Conservation (phyloP, 179 eudicot species). For the Dionaea muscipula region DNA sequence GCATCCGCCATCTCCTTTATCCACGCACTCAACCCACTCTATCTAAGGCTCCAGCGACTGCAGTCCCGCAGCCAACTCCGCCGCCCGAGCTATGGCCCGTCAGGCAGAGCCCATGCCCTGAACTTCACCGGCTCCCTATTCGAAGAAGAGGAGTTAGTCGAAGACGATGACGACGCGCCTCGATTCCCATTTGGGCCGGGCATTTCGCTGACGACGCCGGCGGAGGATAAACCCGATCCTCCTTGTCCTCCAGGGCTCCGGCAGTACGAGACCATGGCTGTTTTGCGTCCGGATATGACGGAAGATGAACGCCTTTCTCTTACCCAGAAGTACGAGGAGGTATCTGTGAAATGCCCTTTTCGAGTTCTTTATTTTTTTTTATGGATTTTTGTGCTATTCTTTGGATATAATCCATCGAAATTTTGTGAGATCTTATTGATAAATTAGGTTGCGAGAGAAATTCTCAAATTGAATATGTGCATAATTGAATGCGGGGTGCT, state of each 20-base stretch:
- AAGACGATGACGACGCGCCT: slow-evolving; percentile 45
- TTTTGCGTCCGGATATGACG: slow-evolving; percentile 82
- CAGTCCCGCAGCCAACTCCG: not conserved
- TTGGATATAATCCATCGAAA: too few relatives aligned
- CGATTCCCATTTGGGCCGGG: slow-evolving; percentile 21
- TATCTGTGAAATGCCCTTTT: too few relatives aligned
- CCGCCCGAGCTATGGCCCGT: slow-evolving; percentile 9
- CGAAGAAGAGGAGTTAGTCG: slow-evolving; percentile 42
- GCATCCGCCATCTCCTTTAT: slow-evolving; percentile 8
- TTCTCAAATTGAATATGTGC: too few relatives aligned
- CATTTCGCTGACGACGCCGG: slow-evolving; percentile 18
- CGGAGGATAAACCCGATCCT: slow-evolving; percentile 57
- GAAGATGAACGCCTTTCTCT: slow-evolving; percentile 78
- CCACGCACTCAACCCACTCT: slow-evolving; percentile 3
- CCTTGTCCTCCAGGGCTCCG: slow-evolving; percentile 78
- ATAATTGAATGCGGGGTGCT: too few relatives aligned
- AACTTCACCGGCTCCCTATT: slow-evolving; percentile 57
- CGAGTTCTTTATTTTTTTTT: too few relatives aligned
- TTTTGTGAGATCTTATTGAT: too few relatives aligned
- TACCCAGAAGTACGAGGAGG: slow-evolving; percentile 84
- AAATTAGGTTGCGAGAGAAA: too few relatives aligned
- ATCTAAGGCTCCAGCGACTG: slow-evolving; percentile 4
- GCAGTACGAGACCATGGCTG: slow-evolving; percentile 79
- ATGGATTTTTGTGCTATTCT: too few relatives aligned
- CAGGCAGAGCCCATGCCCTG: slow-evolving; percentile 31